Percentiles rank a stretch among this genome's conserved stretches.
Evolutionary conservation across 163 green algal genomes (phyloP).

Genomic region (Prototheca wickerhamii): DNA sequence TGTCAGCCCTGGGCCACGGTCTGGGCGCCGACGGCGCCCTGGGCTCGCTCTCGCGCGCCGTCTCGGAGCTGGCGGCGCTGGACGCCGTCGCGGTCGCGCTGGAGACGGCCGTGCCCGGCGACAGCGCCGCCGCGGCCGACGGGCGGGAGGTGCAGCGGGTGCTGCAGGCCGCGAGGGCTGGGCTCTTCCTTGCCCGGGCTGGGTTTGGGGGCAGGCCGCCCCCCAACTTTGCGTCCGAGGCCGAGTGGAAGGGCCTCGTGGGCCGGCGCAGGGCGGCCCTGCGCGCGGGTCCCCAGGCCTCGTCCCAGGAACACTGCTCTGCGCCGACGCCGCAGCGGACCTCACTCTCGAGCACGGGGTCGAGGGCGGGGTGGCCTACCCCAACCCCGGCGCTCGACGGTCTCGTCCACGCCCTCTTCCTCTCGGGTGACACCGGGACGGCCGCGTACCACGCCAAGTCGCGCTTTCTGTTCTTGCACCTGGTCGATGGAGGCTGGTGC

Average conservation of each 20-base stretch:
- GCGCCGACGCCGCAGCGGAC: too few relatives aligned
- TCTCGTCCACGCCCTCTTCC: slow-evolving; percentile 6
- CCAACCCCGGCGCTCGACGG: not conserved
- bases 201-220: not conserved
- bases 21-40: not conserved
- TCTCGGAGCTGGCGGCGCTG: too few relatives aligned
- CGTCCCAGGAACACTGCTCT: not conserved
- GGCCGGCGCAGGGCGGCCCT: not conserved
- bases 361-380: slow-evolving; percentile 1
- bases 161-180: not conserved
- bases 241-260: not conserved
- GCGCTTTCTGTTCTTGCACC: slow-evolving; percentile 39
- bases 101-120: slow-evolving; percentile 3
- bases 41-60: too few relatives aligned
- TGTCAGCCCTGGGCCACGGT: slow-evolving; percentile 6
- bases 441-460: slow-evolving; percentile 26
- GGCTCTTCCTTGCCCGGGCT: not conserved
- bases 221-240: not conserved
- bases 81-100: too few relatives aligned
- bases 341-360: not conserved
- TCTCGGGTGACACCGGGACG: slow-evolving; percentile 3
- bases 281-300: not conserved
- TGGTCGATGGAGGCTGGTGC: slow-evolving; percentile 30
- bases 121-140: slow-evolving; percentile 1
- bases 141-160: not conserved